Evolutionary conservation across 1,284 basidiomycete species (phyloP).

Genomic region (Ganoderma lucidum): DNA sequence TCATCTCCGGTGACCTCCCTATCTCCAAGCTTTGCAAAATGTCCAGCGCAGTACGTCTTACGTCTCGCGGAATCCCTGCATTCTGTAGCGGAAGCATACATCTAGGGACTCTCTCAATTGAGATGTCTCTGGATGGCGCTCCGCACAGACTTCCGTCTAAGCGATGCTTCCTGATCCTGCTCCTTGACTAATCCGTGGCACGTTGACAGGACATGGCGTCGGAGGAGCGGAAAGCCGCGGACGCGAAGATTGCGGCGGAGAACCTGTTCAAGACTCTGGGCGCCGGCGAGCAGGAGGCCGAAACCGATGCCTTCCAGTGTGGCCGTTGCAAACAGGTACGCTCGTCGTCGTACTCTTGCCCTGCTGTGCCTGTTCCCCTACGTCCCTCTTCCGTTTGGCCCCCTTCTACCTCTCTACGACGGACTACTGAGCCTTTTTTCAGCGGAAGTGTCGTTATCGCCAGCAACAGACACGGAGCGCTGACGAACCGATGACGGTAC

Average conservation of each 20-base stretch:
- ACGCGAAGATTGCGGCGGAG: slow-evolving; percentile 84
- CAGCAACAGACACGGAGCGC: slow-evolving; percentile 95
- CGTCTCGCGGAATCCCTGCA: not conserved
- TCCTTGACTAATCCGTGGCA: not conserved
- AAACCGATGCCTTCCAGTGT: slow-evolving; percentile 99
- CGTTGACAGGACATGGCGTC: slow-evolving; percentile 89
- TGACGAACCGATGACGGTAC: slow-evolving; percentile 96
- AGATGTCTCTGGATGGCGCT: not conserved
- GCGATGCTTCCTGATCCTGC: not conserved
- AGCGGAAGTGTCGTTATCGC: slow-evolving; percentile 91
- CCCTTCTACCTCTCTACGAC: not conserved
- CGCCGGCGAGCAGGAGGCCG: slow-evolving; percentile 90
- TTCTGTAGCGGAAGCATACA: not conserved
- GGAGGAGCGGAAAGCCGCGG: slow-evolving; percentile 86
- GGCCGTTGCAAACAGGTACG: slow-evolving; percentile 85
- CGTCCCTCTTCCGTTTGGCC: no score
- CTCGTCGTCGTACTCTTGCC: not conserved
- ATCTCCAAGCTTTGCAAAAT: slow-evolving; percentile 81
- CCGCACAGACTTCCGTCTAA: not conserved
- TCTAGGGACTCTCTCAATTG: not conserved
- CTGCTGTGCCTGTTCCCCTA: no score
- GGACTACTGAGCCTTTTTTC: slow-evolving; percentile 22
- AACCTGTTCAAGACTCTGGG: slow-evolving; percentile 94
- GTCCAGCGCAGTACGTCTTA: slow-evolving; percentile 73
- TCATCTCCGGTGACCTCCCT: slow-evolving; percentile 83